phyloP scores from a whole-genome alignment of 2,329 filamentous ascomycete species.

The Fusarium xyrophilum region DNA sequence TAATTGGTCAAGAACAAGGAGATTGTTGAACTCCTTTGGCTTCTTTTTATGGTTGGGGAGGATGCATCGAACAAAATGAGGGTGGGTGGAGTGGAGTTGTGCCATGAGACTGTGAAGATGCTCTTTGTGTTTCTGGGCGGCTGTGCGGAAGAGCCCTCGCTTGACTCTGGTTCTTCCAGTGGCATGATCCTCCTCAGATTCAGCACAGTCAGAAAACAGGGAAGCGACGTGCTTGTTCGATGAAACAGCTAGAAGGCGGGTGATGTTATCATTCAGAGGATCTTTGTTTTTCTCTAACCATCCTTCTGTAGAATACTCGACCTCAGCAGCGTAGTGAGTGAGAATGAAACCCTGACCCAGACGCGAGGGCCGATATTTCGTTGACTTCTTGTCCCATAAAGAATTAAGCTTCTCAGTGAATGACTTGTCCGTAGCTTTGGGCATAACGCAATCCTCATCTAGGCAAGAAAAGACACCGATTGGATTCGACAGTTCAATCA shows the following conservation, averaged over 20 bases:
- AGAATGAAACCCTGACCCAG: conserved; percentile 92
- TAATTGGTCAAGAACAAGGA: conserved; percentile 95
- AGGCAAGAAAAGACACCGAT: conserved; percentile 99
- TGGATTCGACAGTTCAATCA: conserved; percentile 94
- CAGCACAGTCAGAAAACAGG: conserved; percentile 88
- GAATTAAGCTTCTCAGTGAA: conserved; percentile 98
- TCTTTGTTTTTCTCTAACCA: conserved; percentile 99
- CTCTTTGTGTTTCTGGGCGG: conserved; percentile 96
- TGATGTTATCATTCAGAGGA: conserved; percentile 95
- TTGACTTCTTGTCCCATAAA: conserved; percentile 94
- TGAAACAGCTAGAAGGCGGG: conserved; percentile 82
- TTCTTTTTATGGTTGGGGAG: conserved; percentile 97
- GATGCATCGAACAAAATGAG: conserved; percentile 97
- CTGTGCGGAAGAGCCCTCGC: conserved; percentile 95
- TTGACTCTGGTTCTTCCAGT: conserved; percentile 83
- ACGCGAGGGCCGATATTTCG: conserved; percentile 88
- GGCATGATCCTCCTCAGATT: conserved; percentile 75
- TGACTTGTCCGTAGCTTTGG: conserved; percentile 94
- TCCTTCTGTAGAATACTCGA: conserved; percentile 92
- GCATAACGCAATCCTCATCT: conserved; percentile 98
- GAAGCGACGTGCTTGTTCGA: conserved; percentile 81
- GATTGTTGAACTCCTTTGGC: conserved; percentile 88
- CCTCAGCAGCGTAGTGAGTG: conserved; percentile 96
- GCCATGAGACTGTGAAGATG: conserved; percentile 96
- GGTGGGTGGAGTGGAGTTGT: conserved; percentile 93